Base-by-base conservation (phyloP, 1,284 basidiomycete genomes). In the Leucoagaricus sp. region DNA sequence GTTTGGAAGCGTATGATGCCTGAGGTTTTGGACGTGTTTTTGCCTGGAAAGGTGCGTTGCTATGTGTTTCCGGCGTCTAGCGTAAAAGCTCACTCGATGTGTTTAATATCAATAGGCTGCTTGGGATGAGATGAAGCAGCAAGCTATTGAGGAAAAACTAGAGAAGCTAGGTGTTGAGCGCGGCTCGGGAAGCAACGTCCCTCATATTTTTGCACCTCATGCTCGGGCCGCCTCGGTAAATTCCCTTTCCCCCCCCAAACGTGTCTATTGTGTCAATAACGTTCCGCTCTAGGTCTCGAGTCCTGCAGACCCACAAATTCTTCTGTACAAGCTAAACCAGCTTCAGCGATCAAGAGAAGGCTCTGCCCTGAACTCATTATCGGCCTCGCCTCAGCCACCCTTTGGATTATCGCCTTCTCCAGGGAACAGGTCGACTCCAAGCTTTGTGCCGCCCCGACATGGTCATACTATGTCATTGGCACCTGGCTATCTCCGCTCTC, bases 321-420 rank as follows among this genome's bases (percentile, higher is more conserved):
- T 93, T 25, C 79, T 84, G 63, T 92, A 88, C 74, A 92, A 91
- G 68, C 76, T 93, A 44, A 91, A 91, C 72, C 91, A 89, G 69
- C 75, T 93, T 9, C 89, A 91, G 63, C 84, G 87, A 68, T 81
- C 87, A 0, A 89, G 90, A 2, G 87, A 88, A 10, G 65, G 64
- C 38, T 63, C 76, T 13, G 45, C 58, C 19, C 15, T 46, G n/a
- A 81, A 79, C 61, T 88, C 86, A 3, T 66, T 84, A 19, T 74
- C 85, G 15, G 70, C 79, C 12, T 91, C 88, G 9, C 88, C 88
- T 2, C 85, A 86, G 58, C 82, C 83, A 19, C 64, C 64, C 1
- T 63, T 65, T 54, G 74, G 75, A 34, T 65, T 82, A 10, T 75
- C 81, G 2, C 77, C 83, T 1, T 86, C 84, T n/a, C 82, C 84